Evolutionary conservation across 441 rosid species (phyloP).

Genomic region (Arabidopsis lyrata): DNA sequence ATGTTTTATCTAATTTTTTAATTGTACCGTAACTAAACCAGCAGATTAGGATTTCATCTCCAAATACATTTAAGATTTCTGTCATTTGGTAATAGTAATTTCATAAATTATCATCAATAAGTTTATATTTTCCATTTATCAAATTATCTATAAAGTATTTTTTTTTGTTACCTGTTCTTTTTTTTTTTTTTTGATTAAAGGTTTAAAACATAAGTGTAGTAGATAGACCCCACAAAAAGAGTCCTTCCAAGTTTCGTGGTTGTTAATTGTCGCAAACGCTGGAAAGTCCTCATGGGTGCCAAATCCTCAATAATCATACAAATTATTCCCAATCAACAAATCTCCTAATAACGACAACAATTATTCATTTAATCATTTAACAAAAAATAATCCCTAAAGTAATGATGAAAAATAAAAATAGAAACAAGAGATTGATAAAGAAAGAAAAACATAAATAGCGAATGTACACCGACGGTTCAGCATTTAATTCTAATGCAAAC

Average conservation of each 20-base stretch:
- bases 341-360: conserved; percentile 33
- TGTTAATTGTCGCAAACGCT: conserved; percentile 41
- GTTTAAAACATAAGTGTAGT: conserved; percentile 6
- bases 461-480: conserved; percentile 32
- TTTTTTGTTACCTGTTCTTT: not conserved
- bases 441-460: not conserved
- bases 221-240: conserved; percentile 24
- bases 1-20: too few relatives aligned
- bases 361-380: conserved; percentile 19
- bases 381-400: not conserved
- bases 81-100: not conserved
- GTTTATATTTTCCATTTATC: not conserved
- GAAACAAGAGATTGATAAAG: conserved; percentile 4
- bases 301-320: conserved; percentile 31
- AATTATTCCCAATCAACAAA: conserved; percentile 35
- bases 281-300: conserved; percentile 32
- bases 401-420: not conserved
- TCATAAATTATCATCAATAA: not conserved
- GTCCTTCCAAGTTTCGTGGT: conserved; percentile 43
- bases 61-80: too few relatives aligned
- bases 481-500: conserved; percentile 33
- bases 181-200: too few relatives aligned
- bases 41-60: too few relatives aligned
- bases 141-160: not conserved
- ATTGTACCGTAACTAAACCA: too few relatives aligned